These are phyloP conservation scores for Kwoniella heveanensis DNA, from an alignment of 768 basidiomycete genomes.

Conservation along the genomic window DNA sequence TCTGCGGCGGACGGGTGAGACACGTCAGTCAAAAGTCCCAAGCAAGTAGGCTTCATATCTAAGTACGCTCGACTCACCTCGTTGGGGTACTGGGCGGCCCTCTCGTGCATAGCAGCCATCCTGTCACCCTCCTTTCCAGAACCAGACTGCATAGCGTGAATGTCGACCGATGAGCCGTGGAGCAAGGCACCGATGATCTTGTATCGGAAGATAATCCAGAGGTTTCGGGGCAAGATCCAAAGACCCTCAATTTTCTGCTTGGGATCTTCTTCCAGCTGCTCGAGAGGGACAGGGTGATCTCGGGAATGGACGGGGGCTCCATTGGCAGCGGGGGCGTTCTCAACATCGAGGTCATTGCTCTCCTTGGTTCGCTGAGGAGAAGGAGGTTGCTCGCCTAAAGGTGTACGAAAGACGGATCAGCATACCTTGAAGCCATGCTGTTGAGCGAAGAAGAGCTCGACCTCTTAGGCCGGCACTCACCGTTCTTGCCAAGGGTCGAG, in stretches of 20 bases:
- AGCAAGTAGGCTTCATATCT: too few relatives aligned
- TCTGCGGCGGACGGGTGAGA: too few relatives aligned
- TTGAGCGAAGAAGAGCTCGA: too few relatives aligned
- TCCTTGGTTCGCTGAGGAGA: not conserved
- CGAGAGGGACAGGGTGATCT: conserved; percentile 15
- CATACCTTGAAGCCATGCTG: too few relatives aligned
- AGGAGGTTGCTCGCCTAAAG: not conserved
- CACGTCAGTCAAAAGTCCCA: too few relatives aligned
- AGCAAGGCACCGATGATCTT: conserved; percentile 42
- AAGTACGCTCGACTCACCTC: conserved; percentile 31
- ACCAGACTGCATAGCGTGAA: conserved; percentile 46
- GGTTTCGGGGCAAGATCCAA: conserved; percentile 55
- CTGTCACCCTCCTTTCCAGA: conserved; percentile 40
- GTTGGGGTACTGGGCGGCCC: conserved; percentile 57
- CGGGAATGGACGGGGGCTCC: conserved; percentile 7
- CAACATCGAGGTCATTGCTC: conserved; percentile 9
- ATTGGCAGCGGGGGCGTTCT: not conserved
- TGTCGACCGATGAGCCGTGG: conserved; percentile 49
- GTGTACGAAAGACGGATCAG: too few relatives aligned
- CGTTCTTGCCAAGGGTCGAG: conserved; percentile 3
- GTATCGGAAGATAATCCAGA: conserved; percentile 57
- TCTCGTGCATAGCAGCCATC: conserved; percentile 51
- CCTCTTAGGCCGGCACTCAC: not conserved
- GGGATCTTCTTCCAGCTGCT: conserved; percentile 35
- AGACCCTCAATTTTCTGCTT: conserved; percentile 49